Conservation (phyloP, 2,329 filamentous ascomycete genomes). For the Cyanodermella asteris region DNA sequence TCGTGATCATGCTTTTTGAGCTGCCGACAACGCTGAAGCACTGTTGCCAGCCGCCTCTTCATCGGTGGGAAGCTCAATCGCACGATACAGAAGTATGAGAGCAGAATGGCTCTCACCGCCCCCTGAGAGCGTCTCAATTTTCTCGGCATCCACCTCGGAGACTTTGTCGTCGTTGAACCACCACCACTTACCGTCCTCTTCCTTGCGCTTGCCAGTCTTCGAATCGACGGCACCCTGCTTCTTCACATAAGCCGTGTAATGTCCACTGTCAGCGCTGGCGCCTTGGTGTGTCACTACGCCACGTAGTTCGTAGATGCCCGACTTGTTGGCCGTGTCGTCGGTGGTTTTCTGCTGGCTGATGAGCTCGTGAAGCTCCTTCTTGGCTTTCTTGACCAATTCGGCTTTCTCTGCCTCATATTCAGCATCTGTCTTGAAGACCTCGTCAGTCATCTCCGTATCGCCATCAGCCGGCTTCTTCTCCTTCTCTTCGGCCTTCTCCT, state of each 20-base stretch:
- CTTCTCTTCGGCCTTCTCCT: constrained; percentile 29
- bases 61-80: constrained; percentile 24
- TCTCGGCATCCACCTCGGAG: constrained; percentile 70
- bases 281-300: constrained; percentile 94
- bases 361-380: constrained; percentile 67
- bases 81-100: constrained; percentile 27
- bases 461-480: constrained; percentile 29
- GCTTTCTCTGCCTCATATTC: constrained; percentile 74
- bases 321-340: constrained; percentile 75
- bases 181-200: constrained; percentile 94
- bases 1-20: too few relatives aligned
- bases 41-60: too few relatives aligned
- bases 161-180: constrained; percentile 99
- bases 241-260: constrained; percentile 97
- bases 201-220: constrained; percentile 51
- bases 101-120: constrained; percentile 45
- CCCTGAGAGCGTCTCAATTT: constrained; percentile 73
- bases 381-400: constrained; percentile 51
- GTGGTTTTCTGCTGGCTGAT: constrained; percentile 52
- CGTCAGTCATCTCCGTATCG: constrained; percentile 49
- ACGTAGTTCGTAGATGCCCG: constrained; percentile 81
- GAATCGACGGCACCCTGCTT: constrained; percentile 55
- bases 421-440: constrained; percentile 77
- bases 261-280: constrained; percentile 85
- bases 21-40: too few relatives aligned